Base-by-base conservation (phyloP, 257 asterid species). In the Mitragyna speciosa region DNA sequence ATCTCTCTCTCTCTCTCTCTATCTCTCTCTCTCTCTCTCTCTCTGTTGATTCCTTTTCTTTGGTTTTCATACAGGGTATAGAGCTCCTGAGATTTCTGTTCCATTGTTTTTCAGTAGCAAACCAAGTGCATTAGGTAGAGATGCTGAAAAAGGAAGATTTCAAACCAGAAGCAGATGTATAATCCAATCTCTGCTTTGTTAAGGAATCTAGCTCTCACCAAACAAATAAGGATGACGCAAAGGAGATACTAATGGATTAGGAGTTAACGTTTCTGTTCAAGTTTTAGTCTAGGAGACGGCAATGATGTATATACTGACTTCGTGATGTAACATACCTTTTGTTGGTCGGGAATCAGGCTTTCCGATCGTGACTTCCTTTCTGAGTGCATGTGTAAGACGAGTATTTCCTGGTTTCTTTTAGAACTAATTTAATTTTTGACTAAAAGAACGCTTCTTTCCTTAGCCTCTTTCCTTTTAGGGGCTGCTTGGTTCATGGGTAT, bases 211-310 rank as follows among this genome's bases (percentile, higher is more conserved):
- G 78, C 77, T 36, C 30, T 54, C 77, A 33, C 79, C 61, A 54
- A 58, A 70, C 9, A 72, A 82, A 78, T 77, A 41, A 64, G 66
- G 58, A 71, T 73, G 77, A 79, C 8, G 78, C 17, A 49, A 61
- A 58, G 28, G 70, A 61, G 66, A 28, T 31, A 31, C 67, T 48
- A 49, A 15, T 54, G 64, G 69, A 74, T 64, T 28, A 69, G 75
- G 56, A 36, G 41, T 51, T 76, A 17, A 6, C 4, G 17, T 31
- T 24, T 49, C 70, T 64, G 33, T 36, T 69, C 71, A 8, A 54
- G 48, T 58, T 72, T 56, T 73, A 43, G 24, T 30, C 15, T 75
- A 56, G 63, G 41, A 72, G 76, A 76, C 16, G 58, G 30, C 28
- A 12, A 0, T 80, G 74, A 75, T 65, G 59, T 73, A 12, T 64